Base-by-base conservation (phyloP, 1,139 yeast genomes). In the Yarrowia galli region DNA sequence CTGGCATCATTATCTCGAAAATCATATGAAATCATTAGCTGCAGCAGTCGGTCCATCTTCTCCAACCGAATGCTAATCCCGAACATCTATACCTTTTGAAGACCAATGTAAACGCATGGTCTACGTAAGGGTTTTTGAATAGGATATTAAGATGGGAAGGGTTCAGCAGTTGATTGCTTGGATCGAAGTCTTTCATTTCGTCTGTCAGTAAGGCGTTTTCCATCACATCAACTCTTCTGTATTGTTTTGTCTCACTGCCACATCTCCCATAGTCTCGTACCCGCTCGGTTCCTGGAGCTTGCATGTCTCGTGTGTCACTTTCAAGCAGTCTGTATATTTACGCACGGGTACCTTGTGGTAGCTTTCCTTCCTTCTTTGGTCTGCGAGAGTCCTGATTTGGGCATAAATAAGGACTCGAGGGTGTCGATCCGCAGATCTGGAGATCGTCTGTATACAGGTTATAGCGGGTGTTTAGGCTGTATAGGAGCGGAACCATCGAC, bases 331-430 rank as follows among this genome's bases (percentile, higher is more conserved):
- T 49, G 56, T 51, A 22, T 20, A 22, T 51, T 35, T 53, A 16
- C 42, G 60, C 20, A 53, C 60, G 43, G 60, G 56, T 49, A 49
- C 56, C 56, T 49, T 49, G 56, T 49, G 25, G 40, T 32, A 15
- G 18, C 42, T 35, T 35, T 51, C 32, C 45, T 53, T 53, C 60
- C 45, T 53, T 22, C 32, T 53, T 53, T 16, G 60, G 60, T 22
- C 58, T 51, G 40, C 43, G 20, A 15, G 28, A 8, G 28, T 36
- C 45, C 60, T 53, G 32, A 36, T 36, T 53, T 53, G 45, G 60
- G 45, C 18, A 9, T 10, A 38, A 53, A 23, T 36, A 36, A 53
- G 60, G 32, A 36, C 35, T 32, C 45, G 45, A 23, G 60, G 2
- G 22, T n/a, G 60, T 20, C 45, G 60, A 53, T 53, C 60, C 9